phyloP scores from a whole-genome alignment of 2,329 filamentous ascomycete genomes.

The Cadophora gregata region DNA sequence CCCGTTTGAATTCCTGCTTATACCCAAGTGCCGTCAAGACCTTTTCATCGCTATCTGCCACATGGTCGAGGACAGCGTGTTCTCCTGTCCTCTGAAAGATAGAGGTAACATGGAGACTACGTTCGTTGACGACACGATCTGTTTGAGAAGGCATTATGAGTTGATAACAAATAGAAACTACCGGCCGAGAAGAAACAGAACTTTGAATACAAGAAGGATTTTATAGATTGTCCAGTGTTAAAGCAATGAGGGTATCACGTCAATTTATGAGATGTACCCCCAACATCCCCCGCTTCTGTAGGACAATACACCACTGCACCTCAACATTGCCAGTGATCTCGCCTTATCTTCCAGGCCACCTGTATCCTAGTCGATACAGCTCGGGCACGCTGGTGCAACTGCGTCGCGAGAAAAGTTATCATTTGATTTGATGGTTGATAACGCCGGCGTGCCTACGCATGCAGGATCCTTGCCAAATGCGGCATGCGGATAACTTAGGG shows the following conservation, averaged over 20 bases:
- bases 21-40: slow-evolving; percentile 25
- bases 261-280: background rate
- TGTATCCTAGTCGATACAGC: background rate
- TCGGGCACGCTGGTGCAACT: background rate
- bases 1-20: slow-evolving; percentile 29
- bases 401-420: background rate
- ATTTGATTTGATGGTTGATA: slow-evolving; percentile 16
- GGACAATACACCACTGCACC: background rate
- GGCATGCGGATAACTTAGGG: background rate
- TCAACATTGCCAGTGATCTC: background rate
- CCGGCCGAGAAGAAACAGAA: background rate
- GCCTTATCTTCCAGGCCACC: background rate
- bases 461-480: slow-evolving; percentile 2
- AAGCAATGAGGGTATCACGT: background rate
- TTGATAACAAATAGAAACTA: background rate
- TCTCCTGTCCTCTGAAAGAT: slow-evolving; percentile 17
- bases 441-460: background rate
- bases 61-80: slow-evolving; percentile 20
- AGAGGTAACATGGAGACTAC: slow-evolving; percentile 8
- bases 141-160: background rate
- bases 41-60: slow-evolving; percentile 25
- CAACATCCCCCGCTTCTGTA: slow-evolving; percentile 11
- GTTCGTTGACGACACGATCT: background rate
- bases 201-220: background rate
- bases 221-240: background rate